Conservation (phyloP, 202 grass and related monocot species). For the Schoenoplectus tabernaemontani region DNA sequence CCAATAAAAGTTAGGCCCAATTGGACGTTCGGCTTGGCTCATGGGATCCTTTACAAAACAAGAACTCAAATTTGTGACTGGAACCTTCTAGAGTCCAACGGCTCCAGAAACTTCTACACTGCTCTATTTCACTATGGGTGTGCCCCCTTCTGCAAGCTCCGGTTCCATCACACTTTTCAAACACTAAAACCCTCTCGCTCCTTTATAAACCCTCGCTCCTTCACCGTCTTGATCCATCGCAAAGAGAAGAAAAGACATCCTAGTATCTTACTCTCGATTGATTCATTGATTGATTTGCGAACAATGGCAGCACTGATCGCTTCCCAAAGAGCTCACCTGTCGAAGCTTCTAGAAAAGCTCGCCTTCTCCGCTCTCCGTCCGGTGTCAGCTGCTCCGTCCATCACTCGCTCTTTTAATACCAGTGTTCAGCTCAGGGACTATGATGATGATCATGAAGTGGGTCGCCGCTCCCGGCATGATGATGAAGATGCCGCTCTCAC, state of each 20-base stretch:
- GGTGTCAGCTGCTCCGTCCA: background rate
- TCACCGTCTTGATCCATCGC: background rate
- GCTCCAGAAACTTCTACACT: slow-evolving; percentile 1
- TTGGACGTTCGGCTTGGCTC: background rate
- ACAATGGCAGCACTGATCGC: slow-evolving; percentile 47
- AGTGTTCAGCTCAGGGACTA: slow-evolving; percentile 28
- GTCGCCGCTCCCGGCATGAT: background rate
- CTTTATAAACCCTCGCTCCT: background rate
- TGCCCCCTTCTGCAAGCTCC: slow-evolving; percentile 3
- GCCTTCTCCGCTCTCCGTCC: slow-evolving; percentile 5
- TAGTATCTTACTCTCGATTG: background rate
- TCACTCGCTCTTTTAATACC: slow-evolving; percentile 41
- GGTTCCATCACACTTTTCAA: background rate
- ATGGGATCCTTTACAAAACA: background rate
- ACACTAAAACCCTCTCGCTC: background rate
- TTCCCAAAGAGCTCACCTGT: slow-evolving; percentile 31
- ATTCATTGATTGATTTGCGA: background rate
- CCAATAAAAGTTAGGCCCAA: background rate
- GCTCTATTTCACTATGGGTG: background rate
- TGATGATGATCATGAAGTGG: slow-evolving; percentile 5
- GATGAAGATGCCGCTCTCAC: background rate
- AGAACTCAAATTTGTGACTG: background rate
- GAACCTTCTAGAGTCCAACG: slow-evolving; percentile 9
- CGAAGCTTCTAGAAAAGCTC: slow-evolving; percentile 46
- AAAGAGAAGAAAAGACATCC: no score